Evolutionary conservation across 768 basidiomycete species (phyloP).

Genomic region (Tubosaeta brunneosetosa): DNA sequence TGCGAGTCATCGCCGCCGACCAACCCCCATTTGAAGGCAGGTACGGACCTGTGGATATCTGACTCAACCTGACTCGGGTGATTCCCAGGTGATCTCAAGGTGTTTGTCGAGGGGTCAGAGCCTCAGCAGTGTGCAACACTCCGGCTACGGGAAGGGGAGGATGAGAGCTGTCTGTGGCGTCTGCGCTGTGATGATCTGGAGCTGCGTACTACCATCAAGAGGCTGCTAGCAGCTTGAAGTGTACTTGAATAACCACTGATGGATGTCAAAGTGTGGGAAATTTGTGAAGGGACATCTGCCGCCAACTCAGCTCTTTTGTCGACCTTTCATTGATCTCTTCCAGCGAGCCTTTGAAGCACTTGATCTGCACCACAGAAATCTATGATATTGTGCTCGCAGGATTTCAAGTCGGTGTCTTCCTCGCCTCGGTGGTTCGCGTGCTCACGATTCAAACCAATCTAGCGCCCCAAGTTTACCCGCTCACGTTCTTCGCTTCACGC

Average conservation of each 20-base stretch:
- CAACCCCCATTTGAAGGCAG: constrained; percentile 58
- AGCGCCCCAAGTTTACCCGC: constrained; percentile 18
- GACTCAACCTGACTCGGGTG: constrained; percentile 1
- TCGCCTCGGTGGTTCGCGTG: not conserved
- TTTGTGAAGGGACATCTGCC: not conserved
- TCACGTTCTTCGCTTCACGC: constrained; percentile 54
- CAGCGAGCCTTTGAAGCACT: constrained; percentile 3
- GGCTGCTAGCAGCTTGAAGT: constrained; percentile 23
- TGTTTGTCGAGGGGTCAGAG: constrained; percentile 38
- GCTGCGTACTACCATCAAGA: constrained; percentile 43
- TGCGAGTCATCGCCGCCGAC: constrained; percentile 52
- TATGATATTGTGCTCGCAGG: constrained; percentile 48
- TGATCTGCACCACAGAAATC: constrained; percentile 31
- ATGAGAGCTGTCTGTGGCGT: constrained; percentile 70
- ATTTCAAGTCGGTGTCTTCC: constrained; percentile 22
- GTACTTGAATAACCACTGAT: not conserved
- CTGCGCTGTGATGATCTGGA: constrained; percentile 48
- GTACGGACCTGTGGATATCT: constrained; percentile 9
- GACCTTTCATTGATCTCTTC: constrained; percentile 11
- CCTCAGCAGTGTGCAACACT: constrained; percentile 35
- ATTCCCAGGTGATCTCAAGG: constrained; percentile 59
- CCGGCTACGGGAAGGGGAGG: constrained; percentile 59
- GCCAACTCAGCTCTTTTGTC: constrained; percentile 2
- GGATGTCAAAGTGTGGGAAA: no score
- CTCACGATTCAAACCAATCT: constrained; percentile 2